Conservation (phyloP, 352 stramenopile genomes). For the Elongisporangium anandrum region DNA sequence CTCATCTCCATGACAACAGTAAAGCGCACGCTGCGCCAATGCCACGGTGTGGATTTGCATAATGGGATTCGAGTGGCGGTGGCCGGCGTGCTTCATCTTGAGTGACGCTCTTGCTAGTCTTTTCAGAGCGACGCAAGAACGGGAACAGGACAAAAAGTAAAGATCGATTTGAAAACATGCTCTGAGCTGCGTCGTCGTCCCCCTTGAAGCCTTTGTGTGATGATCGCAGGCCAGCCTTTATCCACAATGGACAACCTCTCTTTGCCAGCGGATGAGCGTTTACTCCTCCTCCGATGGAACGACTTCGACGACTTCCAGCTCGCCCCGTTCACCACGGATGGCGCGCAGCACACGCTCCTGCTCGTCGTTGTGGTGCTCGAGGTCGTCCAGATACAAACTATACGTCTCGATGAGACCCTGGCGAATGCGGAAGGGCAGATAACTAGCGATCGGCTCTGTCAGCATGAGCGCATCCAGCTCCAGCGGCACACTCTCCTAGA, state of each 20-base stretch:
- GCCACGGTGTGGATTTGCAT: not conserved
- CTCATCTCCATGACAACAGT: constrained; percentile 4
- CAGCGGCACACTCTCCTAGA: constrained; percentile 79
- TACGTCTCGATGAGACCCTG: constrained; percentile 87
- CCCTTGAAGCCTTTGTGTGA: not conserved
- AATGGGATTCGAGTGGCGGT: not conserved
- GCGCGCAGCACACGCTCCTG: constrained; percentile 78
- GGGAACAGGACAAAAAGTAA: not conserved
- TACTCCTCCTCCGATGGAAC: constrained; percentile 23
- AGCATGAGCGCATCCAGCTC: constrained; percentile 82
- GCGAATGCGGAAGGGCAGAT: constrained; percentile 77
- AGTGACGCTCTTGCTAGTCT: not conserved
- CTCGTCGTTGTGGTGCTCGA: constrained; percentile 80
- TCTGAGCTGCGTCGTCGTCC: not conserved
- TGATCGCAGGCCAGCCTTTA: not conserved
- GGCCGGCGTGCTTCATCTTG: not conserved
- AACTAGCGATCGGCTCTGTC: constrained; percentile 78
- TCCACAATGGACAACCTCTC: not conserved
- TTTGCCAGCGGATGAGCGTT: no score
- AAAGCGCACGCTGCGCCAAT: not conserved
- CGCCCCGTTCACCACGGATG: constrained; percentile 58
- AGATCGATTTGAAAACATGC: not conserved
- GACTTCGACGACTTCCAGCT: constrained; percentile 9
- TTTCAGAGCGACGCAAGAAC: not conserved
- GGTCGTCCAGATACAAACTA: constrained; percentile 81